These are phyloP conservation scores for Datura wrightii DNA, from an alignment of 257 asterid genomes.

Conservation along the genomic window DNA sequence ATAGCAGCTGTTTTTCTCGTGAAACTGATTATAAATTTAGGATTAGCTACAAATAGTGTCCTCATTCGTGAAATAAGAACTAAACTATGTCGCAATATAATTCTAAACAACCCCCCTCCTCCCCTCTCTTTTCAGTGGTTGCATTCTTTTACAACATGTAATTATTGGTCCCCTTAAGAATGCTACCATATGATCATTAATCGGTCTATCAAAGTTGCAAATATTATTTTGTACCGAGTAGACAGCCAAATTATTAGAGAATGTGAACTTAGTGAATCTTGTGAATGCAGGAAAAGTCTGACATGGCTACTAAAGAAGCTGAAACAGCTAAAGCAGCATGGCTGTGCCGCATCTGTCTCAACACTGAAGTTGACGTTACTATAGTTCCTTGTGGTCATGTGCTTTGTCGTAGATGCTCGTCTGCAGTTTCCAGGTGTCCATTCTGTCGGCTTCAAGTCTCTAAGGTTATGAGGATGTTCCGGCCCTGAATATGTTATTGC, in stretches of 20 bases:
- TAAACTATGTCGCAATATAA: constrained; percentile 8
- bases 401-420: constrained; percentile 82
- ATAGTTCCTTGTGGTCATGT: constrained; percentile 95
- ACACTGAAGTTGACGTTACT: constrained; percentile 77
- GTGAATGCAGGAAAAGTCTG: constrained; percentile 76
- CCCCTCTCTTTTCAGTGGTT: background rate
- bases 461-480: constrained; percentile 70
- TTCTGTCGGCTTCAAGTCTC: constrained; percentile 90
- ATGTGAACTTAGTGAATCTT: background rate
- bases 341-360: constrained; percentile 90
- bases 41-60: background rate
- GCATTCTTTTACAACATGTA: constrained; percentile 2
- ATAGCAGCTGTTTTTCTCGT: constrained; percentile 11
- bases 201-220: background rate
- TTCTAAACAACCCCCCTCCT: background rate
- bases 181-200: background rate
- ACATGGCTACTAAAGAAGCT: constrained; percentile 88
- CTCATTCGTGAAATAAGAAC: background rate
- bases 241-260: background rate
- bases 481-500: constrained; percentile 58
- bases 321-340: constrained; percentile 94
- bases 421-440: constrained; percentile 96
- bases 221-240: background rate
- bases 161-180: background rate
- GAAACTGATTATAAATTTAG: background rate